Conservation (phyloP, 257 asterid genomes). For the Solanum piurae region DNA sequence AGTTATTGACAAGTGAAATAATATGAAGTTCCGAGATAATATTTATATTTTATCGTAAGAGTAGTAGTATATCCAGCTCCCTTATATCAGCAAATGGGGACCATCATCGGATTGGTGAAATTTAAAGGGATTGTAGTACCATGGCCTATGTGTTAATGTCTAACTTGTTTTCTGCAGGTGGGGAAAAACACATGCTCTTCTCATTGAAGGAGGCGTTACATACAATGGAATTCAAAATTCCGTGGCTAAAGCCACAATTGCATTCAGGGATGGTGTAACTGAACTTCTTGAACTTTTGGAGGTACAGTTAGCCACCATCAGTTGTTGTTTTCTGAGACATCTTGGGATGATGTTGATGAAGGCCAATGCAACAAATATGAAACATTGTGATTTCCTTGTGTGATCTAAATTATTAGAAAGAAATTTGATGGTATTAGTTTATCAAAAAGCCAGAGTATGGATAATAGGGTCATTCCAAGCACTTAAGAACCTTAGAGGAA, state of each 20-base stretch:
- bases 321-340: background rate
- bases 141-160: background rate
- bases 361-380: background rate
- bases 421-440: background rate
- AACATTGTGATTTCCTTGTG: background rate
- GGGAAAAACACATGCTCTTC: conserved; percentile 87
- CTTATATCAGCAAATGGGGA: background rate
- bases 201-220: conserved; percentile 79
- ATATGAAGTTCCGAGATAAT: background rate
- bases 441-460: background rate
- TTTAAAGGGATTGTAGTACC: background rate
- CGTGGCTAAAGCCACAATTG: conserved; percentile 56
- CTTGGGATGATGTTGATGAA: conserved; percentile 8
- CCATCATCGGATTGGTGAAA: background rate
- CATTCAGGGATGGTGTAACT: conserved; percentile 76
- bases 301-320: conserved; percentile 26
- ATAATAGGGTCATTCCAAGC: background rate
- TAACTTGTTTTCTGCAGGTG: conserved; percentile 46
- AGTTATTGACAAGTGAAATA: background rate
- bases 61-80: background rate
- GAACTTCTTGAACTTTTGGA: conserved; percentile 86
- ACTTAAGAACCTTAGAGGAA: background rate
- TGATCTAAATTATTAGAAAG: background rate
- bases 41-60: background rate
- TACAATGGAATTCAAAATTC: conserved; percentile 58